Conservation (phyloP, 1,139 yeast species). For the Suhomyces maxii region DNA sequence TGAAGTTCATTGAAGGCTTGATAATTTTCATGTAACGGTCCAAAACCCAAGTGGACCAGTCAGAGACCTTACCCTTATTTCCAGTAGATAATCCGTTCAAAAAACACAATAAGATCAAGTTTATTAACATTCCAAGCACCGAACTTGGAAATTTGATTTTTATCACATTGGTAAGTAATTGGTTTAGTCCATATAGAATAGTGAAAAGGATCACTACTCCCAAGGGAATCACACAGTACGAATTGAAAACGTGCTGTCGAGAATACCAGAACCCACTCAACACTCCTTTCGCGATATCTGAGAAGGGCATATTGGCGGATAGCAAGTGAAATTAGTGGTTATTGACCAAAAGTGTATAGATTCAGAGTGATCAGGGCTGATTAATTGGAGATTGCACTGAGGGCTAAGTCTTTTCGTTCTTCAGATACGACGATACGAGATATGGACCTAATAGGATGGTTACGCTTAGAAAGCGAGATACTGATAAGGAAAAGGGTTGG, state of each 20-base stretch:
- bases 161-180: constrained; percentile 47
- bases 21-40: constrained; percentile 47
- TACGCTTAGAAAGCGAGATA: no score
- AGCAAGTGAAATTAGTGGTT: no score
- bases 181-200: constrained; percentile 65
- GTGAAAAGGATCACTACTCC: constrained; percentile 36
- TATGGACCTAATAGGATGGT: no score
- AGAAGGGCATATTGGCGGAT: no score
- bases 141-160: constrained; percentile 70
- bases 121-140: constrained; percentile 70
- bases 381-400: no score
- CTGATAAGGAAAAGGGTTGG: no score
- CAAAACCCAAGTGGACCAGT: constrained; percentile 32
- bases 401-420: no score
- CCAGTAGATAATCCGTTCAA: constrained; percentile 22
- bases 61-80: constrained; percentile 23
- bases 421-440: no score
- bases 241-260: constrained; percentile 28
- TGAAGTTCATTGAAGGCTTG: constrained; percentile 67
- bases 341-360: no score
- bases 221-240: constrained; percentile 37
- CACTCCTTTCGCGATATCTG: constrained; percentile 15
- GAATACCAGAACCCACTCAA: constrained; percentile 32
- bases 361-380: no score
- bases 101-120: constrained; percentile 50